These are phyloP conservation scores for Fimicolochytrium jonesii DNA, from an alignment of 192 early-diverging fungal genomes.

Conservation along the genomic window DNA sequence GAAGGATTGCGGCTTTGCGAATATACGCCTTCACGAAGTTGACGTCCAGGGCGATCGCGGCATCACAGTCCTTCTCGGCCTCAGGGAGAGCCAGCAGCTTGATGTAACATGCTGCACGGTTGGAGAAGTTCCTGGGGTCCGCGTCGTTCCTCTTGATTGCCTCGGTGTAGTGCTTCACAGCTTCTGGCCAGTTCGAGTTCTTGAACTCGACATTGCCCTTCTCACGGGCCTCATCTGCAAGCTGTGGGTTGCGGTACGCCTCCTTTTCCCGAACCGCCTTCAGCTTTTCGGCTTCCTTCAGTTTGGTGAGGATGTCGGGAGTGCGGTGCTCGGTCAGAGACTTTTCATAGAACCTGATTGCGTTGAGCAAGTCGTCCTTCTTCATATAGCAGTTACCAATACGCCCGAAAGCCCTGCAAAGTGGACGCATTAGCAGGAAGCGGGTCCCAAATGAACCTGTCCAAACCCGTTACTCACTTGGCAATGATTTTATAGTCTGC, in stretches of 20 bases:
- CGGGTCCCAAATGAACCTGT: no score
- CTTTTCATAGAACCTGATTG: slow-evolving; percentile 89
- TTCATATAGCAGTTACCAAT: slow-evolving; percentile 88
- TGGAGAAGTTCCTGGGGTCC: slow-evolving; percentile 88
- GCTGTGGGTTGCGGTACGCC: slow-evolving; percentile 76
- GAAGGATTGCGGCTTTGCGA: slow-evolving; percentile 88
- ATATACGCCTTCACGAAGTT: slow-evolving; percentile 92
- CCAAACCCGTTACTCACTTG: no score
- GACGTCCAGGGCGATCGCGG: slow-evolving; percentile 77
- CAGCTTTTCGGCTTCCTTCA: slow-evolving; percentile 81
- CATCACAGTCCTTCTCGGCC: slow-evolving; percentile 93
- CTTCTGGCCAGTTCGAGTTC: slow-evolving; percentile 74
- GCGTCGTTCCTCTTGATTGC: slow-evolving; percentile 93
- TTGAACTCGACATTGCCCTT: slow-evolving; percentile 93
- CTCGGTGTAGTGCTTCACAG: slow-evolving; percentile 90
- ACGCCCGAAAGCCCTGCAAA: slow-evolving; percentile 76
- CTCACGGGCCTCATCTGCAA: slow-evolving; percentile 89
- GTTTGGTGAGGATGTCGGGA: slow-evolving; percentile 82
- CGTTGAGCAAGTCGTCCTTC: slow-evolving; percentile 70
- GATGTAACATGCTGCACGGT: slow-evolving; percentile 92
- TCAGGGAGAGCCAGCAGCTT: slow-evolving; percentile 93
- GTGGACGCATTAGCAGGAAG: no score
- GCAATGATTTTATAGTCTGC: slow-evolving; percentile 95
- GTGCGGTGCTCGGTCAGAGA: slow-evolving; percentile 95
- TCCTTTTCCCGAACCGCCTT: slow-evolving; percentile 75